Evolutionary conservation across 2,329 filamentous ascomycete genomes (phyloP).

Genomic region (Aspergillus bombycis): DNA sequence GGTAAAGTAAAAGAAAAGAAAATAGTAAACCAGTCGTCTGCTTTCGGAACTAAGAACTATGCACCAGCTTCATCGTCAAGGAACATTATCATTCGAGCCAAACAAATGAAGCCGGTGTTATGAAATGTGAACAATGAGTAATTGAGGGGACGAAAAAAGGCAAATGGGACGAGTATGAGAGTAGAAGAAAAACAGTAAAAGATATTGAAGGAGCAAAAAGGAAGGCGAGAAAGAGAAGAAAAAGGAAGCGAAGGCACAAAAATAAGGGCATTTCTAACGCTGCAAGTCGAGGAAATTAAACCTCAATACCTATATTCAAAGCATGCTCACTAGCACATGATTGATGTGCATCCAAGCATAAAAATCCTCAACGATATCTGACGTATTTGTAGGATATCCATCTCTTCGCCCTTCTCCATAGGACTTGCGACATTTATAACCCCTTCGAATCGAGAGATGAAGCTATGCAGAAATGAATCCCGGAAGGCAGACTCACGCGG

Average conservation of each 20-base stretch:
- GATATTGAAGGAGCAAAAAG: not conserved
- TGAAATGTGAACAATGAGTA: slow-evolving; percentile 10
- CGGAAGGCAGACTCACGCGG: slow-evolving; percentile 43
- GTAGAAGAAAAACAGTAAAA: not conserved
- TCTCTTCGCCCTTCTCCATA: slow-evolving; percentile 25
- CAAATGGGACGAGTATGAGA: not conserved
- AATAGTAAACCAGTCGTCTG: slow-evolving; percentile 22
- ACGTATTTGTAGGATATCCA: slow-evolving; percentile 33
- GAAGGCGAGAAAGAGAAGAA: slow-evolving; percentile 5
- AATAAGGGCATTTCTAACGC: slow-evolving; percentile 37
- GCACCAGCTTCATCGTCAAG: slow-evolving; percentile 21
- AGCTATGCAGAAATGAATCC: slow-evolving; percentile 42
- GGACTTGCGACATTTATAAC: slow-evolving; percentile 32
- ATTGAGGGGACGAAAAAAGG: not conserved
- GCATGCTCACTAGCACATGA: slow-evolving; percentile 25
- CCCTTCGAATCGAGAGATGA: slow-evolving; percentile 36
- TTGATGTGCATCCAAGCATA: slow-evolving; percentile 26
- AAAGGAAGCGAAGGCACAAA: slow-evolving; percentile 10
- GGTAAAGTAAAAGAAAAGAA: not conserved
- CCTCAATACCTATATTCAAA: slow-evolving; percentile 33
- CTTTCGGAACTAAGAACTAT: slow-evolving; percentile 26
- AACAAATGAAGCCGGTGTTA: slow-evolving; percentile 10
- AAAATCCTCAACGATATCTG: slow-evolving; percentile 34
- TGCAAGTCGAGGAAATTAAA: slow-evolving; percentile 34
- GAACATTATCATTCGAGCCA: slow-evolving; percentile 10